A percentile compares a stretch with the other conserved stretches of the same genome.
Conservation (phyloP, 2,329 filamentous ascomycete species). For the Aspergillus sp. region DNA sequence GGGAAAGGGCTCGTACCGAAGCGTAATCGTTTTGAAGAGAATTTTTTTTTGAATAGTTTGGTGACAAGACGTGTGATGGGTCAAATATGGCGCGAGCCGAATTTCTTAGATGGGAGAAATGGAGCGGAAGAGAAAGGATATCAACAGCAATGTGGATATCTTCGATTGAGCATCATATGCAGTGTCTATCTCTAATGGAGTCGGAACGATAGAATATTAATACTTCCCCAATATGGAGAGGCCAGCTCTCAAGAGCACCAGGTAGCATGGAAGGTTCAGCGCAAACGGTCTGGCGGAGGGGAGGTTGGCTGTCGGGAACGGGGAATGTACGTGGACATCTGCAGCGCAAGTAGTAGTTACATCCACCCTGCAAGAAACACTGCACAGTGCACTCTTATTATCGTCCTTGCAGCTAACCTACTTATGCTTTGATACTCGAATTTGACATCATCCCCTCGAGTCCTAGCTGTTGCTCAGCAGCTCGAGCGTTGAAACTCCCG, state of each 20-base stretch:
- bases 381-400: not conserved
- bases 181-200: not conserved
- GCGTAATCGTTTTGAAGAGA: not conserved
- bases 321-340: constrained; percentile 1
- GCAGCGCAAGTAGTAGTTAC: constrained; percentile 2
- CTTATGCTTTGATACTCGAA: not conserved
- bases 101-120: not conserved
- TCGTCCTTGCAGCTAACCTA: constrained; percentile 1
- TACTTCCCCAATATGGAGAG: not conserved
- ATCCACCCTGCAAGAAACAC: not conserved
- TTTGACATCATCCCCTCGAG: not conserved
- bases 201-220: not conserved
- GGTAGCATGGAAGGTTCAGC: not conserved
- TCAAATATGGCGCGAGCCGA: not conserved
- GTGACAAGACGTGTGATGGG: constrained; percentile 5
- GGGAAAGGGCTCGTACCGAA: not conserved
- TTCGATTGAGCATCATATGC: not conserved
- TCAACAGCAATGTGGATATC: not conserved
- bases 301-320: not conserved
- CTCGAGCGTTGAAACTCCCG: not conserved
- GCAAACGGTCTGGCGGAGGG: not conserved
- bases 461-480: not conserved
- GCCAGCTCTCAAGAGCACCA: not conserved
- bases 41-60: not conserved
- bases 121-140: not conserved